Conservation (phyloP, 2,329 filamentous ascomycete species). For the Simplicillium aogashimaense region DNA sequence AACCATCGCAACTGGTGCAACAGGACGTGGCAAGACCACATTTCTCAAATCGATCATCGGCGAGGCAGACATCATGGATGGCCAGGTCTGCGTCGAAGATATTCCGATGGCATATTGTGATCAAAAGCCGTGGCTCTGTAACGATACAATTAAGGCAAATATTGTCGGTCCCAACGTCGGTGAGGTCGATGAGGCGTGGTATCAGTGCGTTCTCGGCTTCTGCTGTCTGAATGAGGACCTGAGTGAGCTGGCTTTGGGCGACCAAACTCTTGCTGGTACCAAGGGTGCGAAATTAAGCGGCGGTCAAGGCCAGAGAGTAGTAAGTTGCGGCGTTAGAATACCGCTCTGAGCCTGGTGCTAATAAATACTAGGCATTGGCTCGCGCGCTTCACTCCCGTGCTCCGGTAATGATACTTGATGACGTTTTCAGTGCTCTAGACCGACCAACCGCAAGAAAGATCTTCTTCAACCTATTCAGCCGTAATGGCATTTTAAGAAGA, state of each 20-base stretch:
- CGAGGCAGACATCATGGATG: not conserved
- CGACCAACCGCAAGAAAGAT: not conserved
- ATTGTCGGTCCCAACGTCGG: not conserved
- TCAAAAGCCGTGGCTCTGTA: not conserved
- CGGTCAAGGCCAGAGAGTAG: conserved; percentile 2
- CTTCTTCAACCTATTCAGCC: not conserved
- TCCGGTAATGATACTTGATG: not conserved
- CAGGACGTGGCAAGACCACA: not conserved
- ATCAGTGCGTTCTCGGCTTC: not conserved
- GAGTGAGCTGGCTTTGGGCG: not conserved
- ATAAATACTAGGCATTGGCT: not conserved
- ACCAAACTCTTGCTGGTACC: not conserved
- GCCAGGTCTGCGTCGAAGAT: not conserved
- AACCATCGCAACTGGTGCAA: not conserved
- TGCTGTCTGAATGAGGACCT: not conserved
- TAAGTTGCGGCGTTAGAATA: not conserved
- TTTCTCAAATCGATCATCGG: not conserved
- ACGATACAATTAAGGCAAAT: not conserved
- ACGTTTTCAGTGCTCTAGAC: not conserved
- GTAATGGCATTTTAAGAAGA: not conserved
- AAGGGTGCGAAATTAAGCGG: conserved; percentile 1
- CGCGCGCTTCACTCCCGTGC: not conserved
- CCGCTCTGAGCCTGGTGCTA: no score
- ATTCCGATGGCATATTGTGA: not conserved
- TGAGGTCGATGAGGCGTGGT: not conserved